Evolutionary conservation across 192 early-diverging fungal species (phyloP).

Genomic region (Podila minutissima): DNA sequence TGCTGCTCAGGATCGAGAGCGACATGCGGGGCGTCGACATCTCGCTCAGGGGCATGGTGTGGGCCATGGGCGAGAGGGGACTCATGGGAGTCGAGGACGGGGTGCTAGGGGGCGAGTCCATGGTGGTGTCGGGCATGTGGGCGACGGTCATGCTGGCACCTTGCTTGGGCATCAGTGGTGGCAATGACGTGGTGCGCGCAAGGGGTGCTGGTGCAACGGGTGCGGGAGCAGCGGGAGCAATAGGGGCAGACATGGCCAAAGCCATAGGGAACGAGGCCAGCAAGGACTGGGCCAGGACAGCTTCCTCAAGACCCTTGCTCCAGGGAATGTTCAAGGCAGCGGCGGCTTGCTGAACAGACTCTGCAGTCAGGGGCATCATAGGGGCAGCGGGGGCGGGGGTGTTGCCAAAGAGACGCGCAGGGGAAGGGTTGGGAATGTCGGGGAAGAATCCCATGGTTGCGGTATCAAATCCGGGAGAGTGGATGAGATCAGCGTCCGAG

Average conservation of each 20-base stretch:
- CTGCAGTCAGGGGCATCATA: slow-evolving; percentile 29
- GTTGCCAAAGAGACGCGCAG: neutral
- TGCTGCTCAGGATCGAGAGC: slow-evolving; percentile 38
- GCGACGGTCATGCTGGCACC: slow-evolving; percentile 43
- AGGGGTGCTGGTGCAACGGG: neutral
- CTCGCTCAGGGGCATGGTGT: too few species aligned
- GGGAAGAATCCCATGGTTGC: slow-evolving; percentile 17
- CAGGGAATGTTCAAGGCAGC: slow-evolving; percentile 47
- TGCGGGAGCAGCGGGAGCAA: neutral
- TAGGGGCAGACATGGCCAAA: slow-evolving; percentile 3
- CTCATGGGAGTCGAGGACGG: slow-evolving; percentile 5
- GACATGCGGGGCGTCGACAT: slow-evolving; percentile 1
- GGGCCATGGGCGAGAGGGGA: slow-evolving; percentile 7
- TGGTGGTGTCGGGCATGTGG: slow-evolving; percentile 18
- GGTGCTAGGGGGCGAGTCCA: slow-evolving; percentile 33
- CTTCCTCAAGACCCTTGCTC: slow-evolving; percentile 39
- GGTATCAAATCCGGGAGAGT: slow-evolving; percentile 15
- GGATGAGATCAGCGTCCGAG: slow-evolving; percentile 34
- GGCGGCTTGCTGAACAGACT: slow-evolving; percentile 42
- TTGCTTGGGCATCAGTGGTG: slow-evolving; percentile 30
- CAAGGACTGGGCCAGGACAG: slow-evolving; percentile 39
- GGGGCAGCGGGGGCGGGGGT: neutral
- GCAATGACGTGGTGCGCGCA: neutral
- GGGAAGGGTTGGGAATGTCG: neutral
- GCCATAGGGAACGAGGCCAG: slow-evolving; percentile 30